A percentile compares a stretch with the other conserved stretches of the same genome.
Conservation (phyloP, 2,329 filamentous ascomycete species). For the Neonectria ditissima region DNA sequence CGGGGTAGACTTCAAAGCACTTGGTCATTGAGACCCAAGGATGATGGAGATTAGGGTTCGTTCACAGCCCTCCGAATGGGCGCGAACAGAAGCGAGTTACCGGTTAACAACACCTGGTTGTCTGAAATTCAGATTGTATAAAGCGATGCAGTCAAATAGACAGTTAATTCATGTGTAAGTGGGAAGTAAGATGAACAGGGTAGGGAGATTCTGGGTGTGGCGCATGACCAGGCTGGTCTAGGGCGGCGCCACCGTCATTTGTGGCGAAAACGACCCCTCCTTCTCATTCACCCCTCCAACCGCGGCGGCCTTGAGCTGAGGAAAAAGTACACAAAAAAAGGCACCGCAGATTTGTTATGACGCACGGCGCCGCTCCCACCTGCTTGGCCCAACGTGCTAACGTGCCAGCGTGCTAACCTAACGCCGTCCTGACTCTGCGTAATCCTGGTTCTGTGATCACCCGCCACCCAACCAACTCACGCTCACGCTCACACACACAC, state of each 20-base stretch:
- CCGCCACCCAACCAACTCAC: constrained; percentile 24
- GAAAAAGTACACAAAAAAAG: constrained; percentile 40
- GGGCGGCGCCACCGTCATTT: constrained; percentile 5
- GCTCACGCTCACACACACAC: neutral
- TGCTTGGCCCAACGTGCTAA: neutral
- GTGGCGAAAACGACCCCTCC: constrained; percentile 37
- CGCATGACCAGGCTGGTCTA: neutral
- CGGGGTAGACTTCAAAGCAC: too few relatives aligned
- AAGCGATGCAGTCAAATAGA: too few relatives aligned
- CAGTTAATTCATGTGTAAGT: neutral
- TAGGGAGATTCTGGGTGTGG: constrained; percentile 4
- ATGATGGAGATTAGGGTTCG: neutral
- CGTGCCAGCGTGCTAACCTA: neutral
- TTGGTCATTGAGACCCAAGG: too few relatives aligned
- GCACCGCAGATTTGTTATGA: constrained; percentile 43
- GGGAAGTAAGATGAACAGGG: neutral
- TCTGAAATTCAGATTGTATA: too few relatives aligned
- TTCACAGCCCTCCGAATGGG: neutral
- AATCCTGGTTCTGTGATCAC: constrained; percentile 19
- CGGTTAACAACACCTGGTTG: too few relatives aligned
- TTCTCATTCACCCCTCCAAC: constrained; percentile 43
- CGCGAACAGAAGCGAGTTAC: too few relatives aligned
- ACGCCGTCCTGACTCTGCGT: constrained; percentile 12
- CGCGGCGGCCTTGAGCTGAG: constrained; percentile 10
- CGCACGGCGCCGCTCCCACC: constrained; percentile 35